Conservation (phyloP, 768 basidiomycete species). For the Hygrophoropsis aurantiaca region DNA sequence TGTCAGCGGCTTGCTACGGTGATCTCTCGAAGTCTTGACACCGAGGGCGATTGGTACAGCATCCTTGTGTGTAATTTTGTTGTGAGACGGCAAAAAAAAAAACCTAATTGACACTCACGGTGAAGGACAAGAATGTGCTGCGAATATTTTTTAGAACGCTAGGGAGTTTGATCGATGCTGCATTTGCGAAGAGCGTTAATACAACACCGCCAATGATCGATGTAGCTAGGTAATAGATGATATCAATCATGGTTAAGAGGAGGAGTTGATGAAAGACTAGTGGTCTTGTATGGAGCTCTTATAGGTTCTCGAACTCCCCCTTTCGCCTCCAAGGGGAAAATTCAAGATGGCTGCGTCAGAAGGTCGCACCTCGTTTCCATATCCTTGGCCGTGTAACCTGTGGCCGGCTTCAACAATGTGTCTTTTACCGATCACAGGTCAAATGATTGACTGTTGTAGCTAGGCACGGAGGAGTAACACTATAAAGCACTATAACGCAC, state of each 20-base stretch:
- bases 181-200: constrained; percentile 13
- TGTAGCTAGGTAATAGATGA: constrained; percentile 7
- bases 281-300: background rate
- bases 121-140: constrained; percentile 1
- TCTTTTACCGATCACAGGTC: background rate
- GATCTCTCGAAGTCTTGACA: background rate
- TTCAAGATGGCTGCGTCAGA: background rate
- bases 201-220: constrained; percentile 16
- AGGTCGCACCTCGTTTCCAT: too few relatives aligned
- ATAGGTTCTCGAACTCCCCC: background rate
- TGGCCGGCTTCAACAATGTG: too few relatives aligned
- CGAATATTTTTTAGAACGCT: constrained; percentile 7
- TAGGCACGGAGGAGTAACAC: background rate
- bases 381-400: too few relatives aligned
- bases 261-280: too few relatives aligned
- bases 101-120: constrained; percentile 5
- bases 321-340: background rate
- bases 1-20: constrained; percentile 13
- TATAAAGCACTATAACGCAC: too few relatives aligned
- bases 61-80: too few relatives aligned
- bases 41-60: constrained; percentile 1
- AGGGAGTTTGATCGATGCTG: constrained; percentile 8
- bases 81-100: too few relatives aligned
- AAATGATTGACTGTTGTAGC: constrained; percentile 1
- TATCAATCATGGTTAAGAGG: constrained; percentile 17